phyloP scores from a whole-genome alignment of 2,329 filamentous ascomycete species.

The Chrysoporthe deuterocubensis region DNA sequence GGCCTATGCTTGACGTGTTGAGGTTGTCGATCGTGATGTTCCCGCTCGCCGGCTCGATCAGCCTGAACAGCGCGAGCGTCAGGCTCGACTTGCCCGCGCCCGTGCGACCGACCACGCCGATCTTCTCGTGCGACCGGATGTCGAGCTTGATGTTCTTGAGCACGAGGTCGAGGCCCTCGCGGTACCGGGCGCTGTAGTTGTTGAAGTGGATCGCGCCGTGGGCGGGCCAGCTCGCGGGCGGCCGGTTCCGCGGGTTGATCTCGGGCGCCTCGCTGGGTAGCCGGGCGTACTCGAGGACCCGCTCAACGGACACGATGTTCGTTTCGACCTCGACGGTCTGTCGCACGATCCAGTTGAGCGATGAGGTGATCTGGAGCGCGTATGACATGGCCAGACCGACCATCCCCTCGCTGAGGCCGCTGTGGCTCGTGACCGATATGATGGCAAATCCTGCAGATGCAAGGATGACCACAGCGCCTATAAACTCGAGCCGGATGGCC shows the following conservation, averaged over 20 bases:
- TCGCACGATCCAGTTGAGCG: slow-evolving; percentile 97
- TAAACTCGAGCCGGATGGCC: slow-evolving; percentile 91
- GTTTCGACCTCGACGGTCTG: slow-evolving; percentile 99
- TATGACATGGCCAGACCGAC: slow-evolving; percentile 97
- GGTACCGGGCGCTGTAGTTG: slow-evolving; percentile 93
- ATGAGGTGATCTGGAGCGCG: slow-evolving; percentile 94
- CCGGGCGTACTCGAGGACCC: slow-evolving; percentile 91
- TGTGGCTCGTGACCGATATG: slow-evolving; percentile 73
- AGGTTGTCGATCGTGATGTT: slow-evolving; percentile 87
- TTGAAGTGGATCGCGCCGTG: slow-evolving; percentile 88
- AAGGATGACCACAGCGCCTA: slow-evolving; percentile 92
- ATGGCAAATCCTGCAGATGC: slow-evolving; percentile 82
- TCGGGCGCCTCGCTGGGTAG: slow-evolving; percentile 94
- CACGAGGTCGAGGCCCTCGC: slow-evolving; percentile 85
- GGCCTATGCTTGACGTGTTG: slow-evolving; percentile 86
- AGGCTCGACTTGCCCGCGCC: slow-evolving; percentile 89
- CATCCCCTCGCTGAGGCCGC: slow-evolving; percentile 68
- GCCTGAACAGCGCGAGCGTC: slow-evolving; percentile 89
- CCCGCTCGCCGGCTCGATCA: slow-evolving; percentile 86
- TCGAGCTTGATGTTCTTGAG: slow-evolving; percentile 90
- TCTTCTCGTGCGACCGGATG: slow-evolving; percentile 97
- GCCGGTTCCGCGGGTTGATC: slow-evolving; percentile 84
- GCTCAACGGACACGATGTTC: slow-evolving; percentile 99
- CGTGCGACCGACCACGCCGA: slow-evolving; percentile 94
- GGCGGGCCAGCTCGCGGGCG: slow-evolving; percentile 88